Percentiles rank a stretch among this genome's conserved stretches.
Evolutionary conservation across 1,284 basidiomycete species (phyloP).

Genomic region (Athelia psychrophila): DNA sequence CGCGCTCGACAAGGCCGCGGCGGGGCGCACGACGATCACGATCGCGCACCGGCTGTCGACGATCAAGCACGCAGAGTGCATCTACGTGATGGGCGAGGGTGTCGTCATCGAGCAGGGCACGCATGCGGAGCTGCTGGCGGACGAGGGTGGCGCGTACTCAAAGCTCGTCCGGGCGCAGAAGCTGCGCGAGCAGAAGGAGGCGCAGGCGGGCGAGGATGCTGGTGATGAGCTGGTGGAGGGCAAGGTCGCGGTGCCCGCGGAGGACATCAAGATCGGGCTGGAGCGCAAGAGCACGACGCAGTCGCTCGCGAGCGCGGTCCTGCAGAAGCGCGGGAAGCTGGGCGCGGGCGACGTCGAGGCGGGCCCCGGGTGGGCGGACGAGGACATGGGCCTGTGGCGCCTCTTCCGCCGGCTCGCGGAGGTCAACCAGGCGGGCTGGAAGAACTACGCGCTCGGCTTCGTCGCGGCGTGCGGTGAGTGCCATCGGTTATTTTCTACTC

Average conservation of each 20-base stretch:
- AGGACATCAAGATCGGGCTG: slow-evolving; percentile 54
- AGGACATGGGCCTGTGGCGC: slow-evolving; percentile 46
- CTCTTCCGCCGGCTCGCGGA: slow-evolving; percentile 72
- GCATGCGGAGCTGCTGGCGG: slow-evolving; percentile 72
- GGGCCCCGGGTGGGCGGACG: slow-evolving; percentile 26
- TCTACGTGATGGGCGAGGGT: slow-evolving; percentile 88
- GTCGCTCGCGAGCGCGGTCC: slow-evolving; percentile 70
- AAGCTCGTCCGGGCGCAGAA: slow-evolving; percentile 80
- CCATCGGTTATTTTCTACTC: slow-evolving; percentile 8
- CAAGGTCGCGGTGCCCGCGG: slow-evolving; percentile 51
- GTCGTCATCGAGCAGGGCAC: slow-evolving; percentile 83
- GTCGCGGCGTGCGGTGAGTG: slow-evolving; percentile 53
- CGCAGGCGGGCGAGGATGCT: slow-evolving; percentile 27
- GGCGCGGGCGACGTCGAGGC: slow-evolving; percentile 33
- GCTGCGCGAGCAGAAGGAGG: slow-evolving; percentile 49
- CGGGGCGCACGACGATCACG: slow-evolving; percentile 77
- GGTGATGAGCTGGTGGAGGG: slow-evolving; percentile 44
- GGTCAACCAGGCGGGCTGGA: slow-evolving; percentile 61
- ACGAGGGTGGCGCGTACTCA: slow-evolving; percentile 69
- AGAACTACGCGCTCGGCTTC: slow-evolving; percentile 52
- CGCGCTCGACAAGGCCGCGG: slow-evolving; percentile 89
- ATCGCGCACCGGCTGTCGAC: slow-evolving; percentile 79
- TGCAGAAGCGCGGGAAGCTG: slow-evolving; percentile 43
- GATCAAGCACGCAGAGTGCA: slow-evolving; percentile 80
- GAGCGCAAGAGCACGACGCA: slow-evolving; percentile 63